Evolutionary conservation across 2,329 filamentous ascomycete species (phyloP).

Genomic region (Ceratocystis ficicola): DNA sequence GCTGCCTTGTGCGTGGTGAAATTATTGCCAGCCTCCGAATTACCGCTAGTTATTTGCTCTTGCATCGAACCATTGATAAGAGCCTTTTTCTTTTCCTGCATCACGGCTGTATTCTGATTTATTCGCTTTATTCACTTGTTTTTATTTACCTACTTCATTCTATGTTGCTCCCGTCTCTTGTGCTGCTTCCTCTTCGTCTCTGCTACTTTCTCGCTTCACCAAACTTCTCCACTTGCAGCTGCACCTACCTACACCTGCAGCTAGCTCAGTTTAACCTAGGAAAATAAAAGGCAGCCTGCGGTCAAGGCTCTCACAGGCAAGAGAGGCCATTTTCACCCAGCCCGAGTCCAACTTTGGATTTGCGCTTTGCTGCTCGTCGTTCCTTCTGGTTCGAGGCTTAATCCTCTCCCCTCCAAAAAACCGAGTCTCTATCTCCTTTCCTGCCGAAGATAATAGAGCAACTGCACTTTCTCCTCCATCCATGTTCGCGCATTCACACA

Average conservation of each 20-base stretch:
- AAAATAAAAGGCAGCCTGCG: not conserved
- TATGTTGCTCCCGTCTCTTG: not conserved
- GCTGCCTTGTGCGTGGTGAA: not conserved
- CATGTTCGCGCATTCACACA: not conserved
- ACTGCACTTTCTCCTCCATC: slow-evolving; percentile 1
- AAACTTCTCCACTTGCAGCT: slow-evolving; percentile 2
- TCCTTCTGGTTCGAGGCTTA: not conserved
- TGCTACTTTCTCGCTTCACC: not conserved
- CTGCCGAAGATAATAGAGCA: not conserved
- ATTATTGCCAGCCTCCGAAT: not conserved
- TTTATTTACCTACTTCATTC: not conserved
- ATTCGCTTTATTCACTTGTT: too few species aligned
- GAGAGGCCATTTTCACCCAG: not conserved
- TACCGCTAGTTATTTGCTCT: not conserved
- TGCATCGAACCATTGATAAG: not conserved
- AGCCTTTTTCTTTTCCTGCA: not conserved
- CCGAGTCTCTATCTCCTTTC: not conserved
- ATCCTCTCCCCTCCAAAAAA: not conserved
- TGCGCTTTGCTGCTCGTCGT: not conserved
- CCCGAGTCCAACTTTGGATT: slow-evolving; percentile 3
- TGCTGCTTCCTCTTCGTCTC: not conserved
- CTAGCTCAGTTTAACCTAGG: slow-evolving; percentile 8
- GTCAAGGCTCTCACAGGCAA: slow-evolving; percentile 7
- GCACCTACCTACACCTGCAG: slow-evolving; percentile 11
- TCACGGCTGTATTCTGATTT: not conserved